Evolutionary conservation across 768 basidiomycete species (phyloP), one percentile per base, ranked within the genome.

Genomic region (Daedalea quercina): DNA sequence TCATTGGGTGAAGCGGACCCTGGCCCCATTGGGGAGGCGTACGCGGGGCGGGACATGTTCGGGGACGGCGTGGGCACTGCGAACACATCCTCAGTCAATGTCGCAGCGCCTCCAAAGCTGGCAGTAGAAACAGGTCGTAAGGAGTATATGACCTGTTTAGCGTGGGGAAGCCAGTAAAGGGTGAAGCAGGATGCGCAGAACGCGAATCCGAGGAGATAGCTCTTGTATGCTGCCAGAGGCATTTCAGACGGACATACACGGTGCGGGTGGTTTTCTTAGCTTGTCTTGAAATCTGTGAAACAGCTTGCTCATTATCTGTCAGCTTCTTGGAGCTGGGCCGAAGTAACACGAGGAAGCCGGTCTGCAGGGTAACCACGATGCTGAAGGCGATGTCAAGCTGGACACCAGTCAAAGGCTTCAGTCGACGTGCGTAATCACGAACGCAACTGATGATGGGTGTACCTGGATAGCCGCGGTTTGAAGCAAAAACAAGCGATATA

Each of bases 1-100:
- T 82, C 83, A 15, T 62, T 65, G 20, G 80, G 64, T 2, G 70
- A 69, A n/a, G 86, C 81, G 19, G 69, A 72, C 35, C 82, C 83
- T 22, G 65, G 57, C 31, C 73, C 76, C 3, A 81, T 59, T 2
- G 78, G 72, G 26, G 70, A 65, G 24, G 69, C 60, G 59, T 78
- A 82, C 22, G 37, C 15, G 4, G 37, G 71, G 70, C 20, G 71
- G 65, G 40, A 79, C 81, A 9, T 78, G 71, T 23, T 61, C 75
- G 44, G 62, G 56, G 48, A 68, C 70, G n/a, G 54, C 23, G 20
- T 19, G 37, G 37, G 37, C 19, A 40, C 37, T 40, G 37, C 37
- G 37, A 40, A 40, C 13, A 6, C 8, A 19, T 40, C 37, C 37
- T 40, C 37, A 19, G 37, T 40, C 37, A 40, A 40, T 6, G 17